Evolutionary conservation across 176 grass and related monocot genomes (phyloP), one percentile per base, ranked within the genome.

Genomic region (Pontederia paniculata): DNA sequence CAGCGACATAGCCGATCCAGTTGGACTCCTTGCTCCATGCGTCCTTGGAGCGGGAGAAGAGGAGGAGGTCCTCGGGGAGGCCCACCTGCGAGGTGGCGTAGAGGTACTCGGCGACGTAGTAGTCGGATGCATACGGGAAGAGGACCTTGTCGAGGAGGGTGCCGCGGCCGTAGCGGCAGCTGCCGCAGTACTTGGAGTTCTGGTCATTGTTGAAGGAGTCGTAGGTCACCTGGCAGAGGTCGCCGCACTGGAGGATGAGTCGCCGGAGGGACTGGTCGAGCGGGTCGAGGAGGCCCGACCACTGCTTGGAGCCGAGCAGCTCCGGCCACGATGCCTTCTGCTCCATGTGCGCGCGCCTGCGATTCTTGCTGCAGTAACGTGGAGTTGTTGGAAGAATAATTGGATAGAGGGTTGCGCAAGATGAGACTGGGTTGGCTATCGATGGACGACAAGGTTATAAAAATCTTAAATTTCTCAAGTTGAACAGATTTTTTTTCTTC

Each of bases 11-110:
- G 48, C 90, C 85, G 0, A 96, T 81, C 90, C 90, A 96, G 63
- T 96, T 96, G 21, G 85, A 89, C 76, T 89, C 82, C 76, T 81
- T 89, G 79, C 82, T 96, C 90, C 90, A 96, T 2, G 85, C 85
- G 55, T 86, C 85, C 5, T 75, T 62, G 42, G 85, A 80, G 58
- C 71, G 46, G 9, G 90, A 89, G 63, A 74, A 78, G 19, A 73
- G 50, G 62, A 96, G 73, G 75, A 88, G 10, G 12, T 75, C 74
- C 16, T 56, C 54, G 1, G 77, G 90, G 42, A 86, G 42, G 52
- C 44, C 28, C 4, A 70, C 14, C 52, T 73, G 14, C 3, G 85
- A 80, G 46, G 90, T 86, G 13, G 74, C 90, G 42, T 96, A 96
- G 10, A 96, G 49, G 80, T 96, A 83, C 10, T 73, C 78, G 20